These are phyloP conservation scores for Anisogramma anomala DNA, from an alignment of 2,329 filamentous ascomycete species.

Conservation along the genomic window DNA sequence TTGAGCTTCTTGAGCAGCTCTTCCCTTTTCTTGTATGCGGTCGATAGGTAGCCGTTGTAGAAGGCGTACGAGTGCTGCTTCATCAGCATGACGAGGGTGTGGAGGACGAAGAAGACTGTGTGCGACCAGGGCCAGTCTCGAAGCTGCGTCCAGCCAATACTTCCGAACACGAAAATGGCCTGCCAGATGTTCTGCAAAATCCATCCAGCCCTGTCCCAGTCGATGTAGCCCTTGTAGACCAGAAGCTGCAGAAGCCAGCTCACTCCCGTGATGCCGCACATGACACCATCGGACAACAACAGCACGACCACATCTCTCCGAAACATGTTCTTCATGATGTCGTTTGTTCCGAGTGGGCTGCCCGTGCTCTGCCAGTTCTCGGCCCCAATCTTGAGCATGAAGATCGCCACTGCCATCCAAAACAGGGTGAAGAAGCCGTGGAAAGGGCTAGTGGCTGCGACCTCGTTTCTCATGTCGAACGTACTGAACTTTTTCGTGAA, in stretches of 20 bases:
- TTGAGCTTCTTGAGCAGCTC: constrained; percentile 38
- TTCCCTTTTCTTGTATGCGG: constrained; percentile 40
- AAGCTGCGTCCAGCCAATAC: constrained; percentile 55
- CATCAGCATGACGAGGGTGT: constrained; percentile 67
- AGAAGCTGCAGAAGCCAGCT: constrained; percentile 54
- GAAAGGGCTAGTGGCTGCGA: constrained; percentile 55
- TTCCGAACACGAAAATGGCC: constrained; percentile 45
- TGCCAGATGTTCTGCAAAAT: constrained; percentile 68
- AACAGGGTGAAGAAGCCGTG: constrained; percentile 72
- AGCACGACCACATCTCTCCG: constrained; percentile 40
- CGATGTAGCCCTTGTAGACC: constrained; percentile 46
- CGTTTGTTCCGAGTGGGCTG: constrained; percentile 56
- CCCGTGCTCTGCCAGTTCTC: constrained; percentile 60
- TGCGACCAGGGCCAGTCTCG: constrained; percentile 77
- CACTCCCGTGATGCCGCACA: constrained; percentile 55
- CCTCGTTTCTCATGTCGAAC: constrained; percentile 61
- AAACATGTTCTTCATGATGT: constrained; percentile 61
- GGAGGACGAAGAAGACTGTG: constrained; percentile 61
- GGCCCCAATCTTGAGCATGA: constrained; percentile 54
- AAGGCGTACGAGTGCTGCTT: constrained; percentile 74
- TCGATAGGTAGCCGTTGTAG: constrained; percentile 64
- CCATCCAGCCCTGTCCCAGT: constrained; percentile 61
- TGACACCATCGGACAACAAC: constrained; percentile 53
- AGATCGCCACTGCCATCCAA: constrained; percentile 58
- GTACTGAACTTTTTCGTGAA: constrained; percentile 64